Evolutionary conservation across 1,284 basidiomycete genomes (phyloP), one percentile per base, ranked within the genome.

Genomic region (Cryptococcus floricola): DNA sequence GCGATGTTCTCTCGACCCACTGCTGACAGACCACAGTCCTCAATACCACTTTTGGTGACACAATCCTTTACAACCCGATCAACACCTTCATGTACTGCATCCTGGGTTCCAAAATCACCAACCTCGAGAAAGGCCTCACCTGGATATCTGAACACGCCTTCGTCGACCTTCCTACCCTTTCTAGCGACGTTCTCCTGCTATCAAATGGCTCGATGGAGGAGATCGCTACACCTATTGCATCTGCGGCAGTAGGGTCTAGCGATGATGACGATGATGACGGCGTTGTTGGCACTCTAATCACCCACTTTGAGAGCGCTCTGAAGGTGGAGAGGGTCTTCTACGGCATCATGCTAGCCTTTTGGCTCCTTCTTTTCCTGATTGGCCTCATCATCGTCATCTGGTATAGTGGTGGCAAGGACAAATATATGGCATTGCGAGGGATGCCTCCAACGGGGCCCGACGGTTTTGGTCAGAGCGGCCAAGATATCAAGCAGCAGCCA

Each of bases 81-180:
- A 87, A 88, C 65, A 89, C 88, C 54, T 96, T 97, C 70, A 80
- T 95, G 65, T 83, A 81, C 66, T 98, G 95, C 73, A 82, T 97
- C 66, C 82, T 98, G 61, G 93, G 94, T 5, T 83, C 83, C 58
- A 98, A 98, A 73, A 86, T 98, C 48, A 80, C 85, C 54, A 88
- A 86, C 7, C 82, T 98, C 65, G 89, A 94, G 75, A 82, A 85
- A 19, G 93, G 89, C 8, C 80, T 98, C 49, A 96, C 91, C 0
- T 98, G 95, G 83, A 80, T 98, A 59, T 87, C 94, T 66, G 80
- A 92, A 62, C 92, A 95, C 73, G 85, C 94, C 39, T 79, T 85
- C 47, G 81, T 96, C 61, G 79, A 88, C 62, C 82, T 97, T 51
- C 86, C 89, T 0, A 81, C 81, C 38, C 82, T 96, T 41, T 86